A percentile compares a stretch with the other conserved stretches of the same genome.
These are phyloP conservation scores for Penstemon davidsonii DNA, from an alignment of 257 asterid species.

Conservation along the genomic window DNA sequence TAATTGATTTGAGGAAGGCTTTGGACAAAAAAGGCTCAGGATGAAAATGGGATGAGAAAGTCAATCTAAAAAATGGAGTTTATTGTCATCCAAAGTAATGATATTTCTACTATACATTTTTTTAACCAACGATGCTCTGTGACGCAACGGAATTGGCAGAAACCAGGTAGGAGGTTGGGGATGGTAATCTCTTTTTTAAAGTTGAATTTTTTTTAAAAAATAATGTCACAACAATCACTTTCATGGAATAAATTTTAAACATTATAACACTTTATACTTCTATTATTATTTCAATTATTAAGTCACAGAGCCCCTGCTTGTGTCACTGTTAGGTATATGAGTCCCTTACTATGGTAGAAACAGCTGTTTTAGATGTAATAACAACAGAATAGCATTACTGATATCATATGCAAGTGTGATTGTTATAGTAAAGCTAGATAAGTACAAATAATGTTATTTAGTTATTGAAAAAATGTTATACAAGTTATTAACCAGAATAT, in stretches of 20 bases:
- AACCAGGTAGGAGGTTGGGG: constrained; percentile 30
- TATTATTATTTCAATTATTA: constrained; percentile 24
- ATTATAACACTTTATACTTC: constrained; percentile 21
- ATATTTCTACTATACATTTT: constrained; percentile 32
- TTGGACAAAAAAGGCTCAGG: constrained; percentile 27
- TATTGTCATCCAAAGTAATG: constrained; percentile 38
- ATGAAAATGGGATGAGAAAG: constrained; percentile 32
- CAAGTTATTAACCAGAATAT: constrained; percentile 6
- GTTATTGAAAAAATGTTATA: background rate
- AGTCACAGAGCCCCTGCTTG: constrained; percentile 22
- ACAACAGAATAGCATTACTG: constrained; percentile 12
- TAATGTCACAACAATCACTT: constrained; percentile 51
- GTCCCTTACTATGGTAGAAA: constrained; percentile 24
- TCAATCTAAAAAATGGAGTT: constrained; percentile 37
- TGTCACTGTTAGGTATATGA: constrained; percentile 25
- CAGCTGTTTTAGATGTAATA: constrained; percentile 27
- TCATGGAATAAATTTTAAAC: constrained; percentile 30
- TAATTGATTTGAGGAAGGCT: constrained; percentile 37
- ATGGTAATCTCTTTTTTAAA: constrained; percentile 39
- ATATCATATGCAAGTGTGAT: constrained; percentile 15
- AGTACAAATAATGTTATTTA: constrained; percentile 9
- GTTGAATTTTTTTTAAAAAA: constrained; percentile 38
- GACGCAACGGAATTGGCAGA: constrained; percentile 39
- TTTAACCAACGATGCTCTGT: constrained; percentile 32
- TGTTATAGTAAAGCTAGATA: constrained; percentile 16